Base-by-base conservation (phyloP, 169 alveolate species). In the Eimeria acervulina region DNA sequence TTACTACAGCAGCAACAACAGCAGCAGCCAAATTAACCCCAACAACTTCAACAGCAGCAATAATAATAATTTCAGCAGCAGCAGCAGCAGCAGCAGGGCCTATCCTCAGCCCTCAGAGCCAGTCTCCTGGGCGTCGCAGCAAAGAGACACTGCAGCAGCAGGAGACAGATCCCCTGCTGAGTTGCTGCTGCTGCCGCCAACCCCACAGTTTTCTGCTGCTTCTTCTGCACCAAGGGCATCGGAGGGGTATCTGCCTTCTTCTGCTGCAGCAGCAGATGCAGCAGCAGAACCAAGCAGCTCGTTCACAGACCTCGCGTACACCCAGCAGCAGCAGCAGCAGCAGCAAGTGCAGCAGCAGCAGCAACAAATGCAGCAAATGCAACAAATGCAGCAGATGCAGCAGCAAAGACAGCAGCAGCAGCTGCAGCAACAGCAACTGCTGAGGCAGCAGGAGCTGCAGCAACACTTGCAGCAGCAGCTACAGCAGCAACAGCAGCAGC, bases 201-300 rank as follows among this genome's bases (percentile, higher is more conserved):
- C 89, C n/a, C 89, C 89, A 21, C 89, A 78, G 89, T 78, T 78
- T 31, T 78, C 89, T 19, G 89, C 89, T 21, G 55, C 89, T 42
- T 36, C 89, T 40, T 8, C 89, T 13, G 89, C 63, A 13, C 89
- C 89, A 13, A 26, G 89, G 12, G 38, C 31, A 17, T 78, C 89
- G 8, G 89, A 78, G 13, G 89, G 26, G 23, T 5, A 78, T 28
- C 59, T 51, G 15, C 59, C 59, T 17, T 12, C 59, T 51, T 12
- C 36, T 42, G 66, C 63, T 51, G 59, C 59, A 51, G 15, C 59
- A 51, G 59, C 59, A 51, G 59, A 10, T 12, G 59, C 59, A 51
- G 59, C 59, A 51, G 59, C 59, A 51, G 59, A 78, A 10, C 84
- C 84, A 0, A 28, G 52, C 52, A 72, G 52, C 40, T n/a, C 84